These are phyloP conservation scores for Xylaria sp. DNA, from an alignment of 2,329 filamentous ascomycete genomes.

Conservation along the genomic window DNA sequence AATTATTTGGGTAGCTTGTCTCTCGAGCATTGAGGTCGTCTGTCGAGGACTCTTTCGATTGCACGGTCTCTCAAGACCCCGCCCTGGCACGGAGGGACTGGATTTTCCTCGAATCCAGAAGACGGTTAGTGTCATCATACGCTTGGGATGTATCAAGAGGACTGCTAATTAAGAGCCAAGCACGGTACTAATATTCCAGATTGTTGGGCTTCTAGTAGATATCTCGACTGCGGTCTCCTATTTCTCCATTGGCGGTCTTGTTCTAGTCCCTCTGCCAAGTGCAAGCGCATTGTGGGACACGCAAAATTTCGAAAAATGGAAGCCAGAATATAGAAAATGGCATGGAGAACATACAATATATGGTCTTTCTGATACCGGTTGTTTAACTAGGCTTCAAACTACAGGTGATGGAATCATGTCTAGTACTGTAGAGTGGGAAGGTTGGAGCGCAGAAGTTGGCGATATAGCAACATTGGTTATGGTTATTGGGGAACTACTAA, in stretches of 20 bases:
- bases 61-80: not conserved
- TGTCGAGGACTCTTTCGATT: slow-evolving; percentile 10
- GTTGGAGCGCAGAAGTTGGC: slow-evolving; percentile 21
- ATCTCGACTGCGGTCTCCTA: slow-evolving; percentile 24
- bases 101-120: slow-evolving; percentile 23
- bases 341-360: not conserved
- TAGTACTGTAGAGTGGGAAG: slow-evolving; percentile 9
- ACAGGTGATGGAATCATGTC: not conserved
- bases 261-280: slow-evolving; percentile 20
- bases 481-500: slow-evolving; percentile 18
- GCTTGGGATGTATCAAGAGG: too few relatives aligned
- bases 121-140: slow-evolving; percentile 8
- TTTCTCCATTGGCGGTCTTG: slow-evolving; percentile 13
- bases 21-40: slow-evolving; percentile 14
- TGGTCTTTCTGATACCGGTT: slow-evolving; percentile 12
- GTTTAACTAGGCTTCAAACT: not conserved
- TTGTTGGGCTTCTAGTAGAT: slow-evolving; percentile 23
- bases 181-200: slow-evolving; percentile 23
- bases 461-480: slow-evolving; percentile 16
- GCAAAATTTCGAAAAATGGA: slow-evolving; percentile 22
- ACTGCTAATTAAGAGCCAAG: not conserved
- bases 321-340: slow-evolving; percentile 19
- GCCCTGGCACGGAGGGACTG: slow-evolving; percentile 13
- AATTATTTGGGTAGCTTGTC: slow-evolving; percentile 3
- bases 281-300: slow-evolving; percentile 8